Base-by-base conservation (phyloP, 306 rosid species). In the Lupinus albus region DNA sequence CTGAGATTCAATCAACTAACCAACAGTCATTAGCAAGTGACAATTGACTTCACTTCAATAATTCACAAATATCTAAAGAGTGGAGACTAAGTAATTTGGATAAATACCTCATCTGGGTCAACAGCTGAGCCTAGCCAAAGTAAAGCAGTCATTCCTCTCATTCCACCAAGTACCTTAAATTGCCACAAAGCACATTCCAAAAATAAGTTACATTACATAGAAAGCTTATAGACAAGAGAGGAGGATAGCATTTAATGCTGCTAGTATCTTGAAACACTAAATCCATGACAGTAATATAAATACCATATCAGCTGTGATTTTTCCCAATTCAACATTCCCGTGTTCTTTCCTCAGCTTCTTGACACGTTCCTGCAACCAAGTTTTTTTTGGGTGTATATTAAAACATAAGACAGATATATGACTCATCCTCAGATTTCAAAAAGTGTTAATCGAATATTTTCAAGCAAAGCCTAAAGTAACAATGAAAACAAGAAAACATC, bases 101-200 rank as follows among this genome's bases (percentile, higher is more conserved):
- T 18, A 11, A 5, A 75, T 77, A 94, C 99, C 97, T 94, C 99
- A 16, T 94, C 99, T 3, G 97, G 96, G 76, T 94, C 99, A 67
- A 94, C 96, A 54, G 91, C 79, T 67, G 99, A 94, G 71, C 95
- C 89, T 76, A 85, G 89, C 99, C 99, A 94, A 38, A 94, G 82
- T 66, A 94, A 78, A 65, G 95, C 97, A 0, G 99, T 88, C 97
- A 90, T 94, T 86, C 99, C 97, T 67, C 99, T 90, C 99, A 94
- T 94, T 75, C 97, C 97, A 74, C 99, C 99, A 64, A 94, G 81
- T 47, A 94, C 97, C 99, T 94, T 58, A 14, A 78, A 70, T 67
- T 9, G 44, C 46, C 61, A 68, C 30, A 61, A 66, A 52, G 2
- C 49, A 38, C 7, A 54, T 61, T 74, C 71, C 36, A 57, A 54